These are phyloP conservation scores for Graphium sp. DNA, from an alignment of 2,329 filamentous ascomycete species.

Conservation along the genomic window DNA sequence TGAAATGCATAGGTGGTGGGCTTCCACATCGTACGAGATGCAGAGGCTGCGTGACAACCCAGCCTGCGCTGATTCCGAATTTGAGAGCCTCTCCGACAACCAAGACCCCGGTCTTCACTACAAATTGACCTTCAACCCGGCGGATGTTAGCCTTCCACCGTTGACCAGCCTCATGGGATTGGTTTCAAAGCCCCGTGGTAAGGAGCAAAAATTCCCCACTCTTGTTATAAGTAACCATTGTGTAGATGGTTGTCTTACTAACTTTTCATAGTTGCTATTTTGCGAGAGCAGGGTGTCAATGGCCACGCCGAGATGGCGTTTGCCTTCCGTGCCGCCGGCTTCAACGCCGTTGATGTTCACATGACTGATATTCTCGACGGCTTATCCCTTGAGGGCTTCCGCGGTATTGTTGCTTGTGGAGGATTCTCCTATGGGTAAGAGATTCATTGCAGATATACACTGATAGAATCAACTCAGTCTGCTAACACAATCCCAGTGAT, in stretches of 20 bases:
- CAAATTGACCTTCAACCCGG: slow-evolving; percentile 64
- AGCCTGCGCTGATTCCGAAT: slow-evolving; percentile 71
- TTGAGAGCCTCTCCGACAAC: slow-evolving; percentile 55
- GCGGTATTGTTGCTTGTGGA: slow-evolving; percentile 83
- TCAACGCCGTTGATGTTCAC: slow-evolving; percentile 83
- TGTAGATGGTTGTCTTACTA: no score
- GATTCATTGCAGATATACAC: no score
- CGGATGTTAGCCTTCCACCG: slow-evolving; percentile 59
- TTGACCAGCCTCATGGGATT: slow-evolving; percentile 26
- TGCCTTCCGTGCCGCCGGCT: slow-evolving; percentile 80
- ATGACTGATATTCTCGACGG: slow-evolving; percentile 85
- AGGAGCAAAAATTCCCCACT: background rate
- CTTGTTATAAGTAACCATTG: no score
- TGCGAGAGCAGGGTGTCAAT: slow-evolving; percentile 91
- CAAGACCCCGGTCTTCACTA: slow-evolving; percentile 71
- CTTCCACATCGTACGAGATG: slow-evolving; percentile 77
- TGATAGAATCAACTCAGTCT: no score
- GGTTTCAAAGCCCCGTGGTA: slow-evolving; percentile 38
- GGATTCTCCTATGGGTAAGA: slow-evolving; percentile 92
- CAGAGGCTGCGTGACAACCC: slow-evolving; percentile 84
- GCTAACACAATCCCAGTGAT: no score
- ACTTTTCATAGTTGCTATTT: slow-evolving; percentile 52
- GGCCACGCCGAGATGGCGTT: slow-evolving; percentile 97
- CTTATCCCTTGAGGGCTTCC: slow-evolving; percentile 66
- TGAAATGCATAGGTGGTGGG: slow-evolving; percentile 76